Percentiles rank a stretch among this genome's conserved stretches.
phyloP scores from a whole-genome alignment of 2,329 filamentous ascomycete genomes.

The Camillea tinctor region DNA sequence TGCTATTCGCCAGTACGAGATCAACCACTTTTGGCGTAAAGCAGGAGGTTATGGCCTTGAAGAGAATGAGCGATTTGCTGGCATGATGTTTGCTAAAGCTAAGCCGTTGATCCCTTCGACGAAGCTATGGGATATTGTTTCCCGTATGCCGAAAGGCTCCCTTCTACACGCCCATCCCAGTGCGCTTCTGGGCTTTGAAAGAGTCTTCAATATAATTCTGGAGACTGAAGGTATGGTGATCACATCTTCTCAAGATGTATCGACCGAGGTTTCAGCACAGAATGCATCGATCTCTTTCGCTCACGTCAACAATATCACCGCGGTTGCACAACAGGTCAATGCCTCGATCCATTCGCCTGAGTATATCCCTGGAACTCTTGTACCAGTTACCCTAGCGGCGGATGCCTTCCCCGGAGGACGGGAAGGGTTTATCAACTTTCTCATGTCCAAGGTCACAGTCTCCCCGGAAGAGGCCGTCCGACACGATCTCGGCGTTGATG shows the following conservation, averaged over 20 bases:
- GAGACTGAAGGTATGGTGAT: conserved; percentile 12
- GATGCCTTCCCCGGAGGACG: conserved; percentile 11
- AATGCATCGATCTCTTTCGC: conserved; percentile 10
- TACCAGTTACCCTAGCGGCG: conserved; percentile 9
- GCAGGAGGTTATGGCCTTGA: conserved; percentile 4
- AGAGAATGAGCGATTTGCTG: conserved; percentile 12
- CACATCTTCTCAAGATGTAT: conserved; percentile 8
- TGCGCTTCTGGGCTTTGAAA: conserved; percentile 12
- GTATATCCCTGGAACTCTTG: conserved; percentile 10
- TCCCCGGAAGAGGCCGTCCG: conserved; percentile 9
- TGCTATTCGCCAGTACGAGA: conserved; percentile 16
- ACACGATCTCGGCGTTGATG: conserved; percentile 14
- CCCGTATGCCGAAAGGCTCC: conserved; percentile 17
- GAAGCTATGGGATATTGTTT: conserved; percentile 16
- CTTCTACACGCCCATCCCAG: conserved; percentile 15
- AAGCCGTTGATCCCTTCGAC: conserved; percentile 12
- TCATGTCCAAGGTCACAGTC: conserved; percentile 11
- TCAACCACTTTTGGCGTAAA: conserved; percentile 10
- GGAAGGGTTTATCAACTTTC: conserved; percentile 11
- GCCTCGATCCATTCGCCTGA: conserved; percentile 10
- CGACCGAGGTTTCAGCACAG: conserved; percentile 2
- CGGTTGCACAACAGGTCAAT: conserved; percentile 4
- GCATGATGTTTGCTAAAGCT: conserved; percentile 15
- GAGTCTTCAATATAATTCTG: conserved; percentile 10
- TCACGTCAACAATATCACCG: conserved; percentile 9